These are phyloP conservation scores for Vicia villosa DNA, from an alignment of 306 rosid species.

Conservation along the genomic window DNA sequence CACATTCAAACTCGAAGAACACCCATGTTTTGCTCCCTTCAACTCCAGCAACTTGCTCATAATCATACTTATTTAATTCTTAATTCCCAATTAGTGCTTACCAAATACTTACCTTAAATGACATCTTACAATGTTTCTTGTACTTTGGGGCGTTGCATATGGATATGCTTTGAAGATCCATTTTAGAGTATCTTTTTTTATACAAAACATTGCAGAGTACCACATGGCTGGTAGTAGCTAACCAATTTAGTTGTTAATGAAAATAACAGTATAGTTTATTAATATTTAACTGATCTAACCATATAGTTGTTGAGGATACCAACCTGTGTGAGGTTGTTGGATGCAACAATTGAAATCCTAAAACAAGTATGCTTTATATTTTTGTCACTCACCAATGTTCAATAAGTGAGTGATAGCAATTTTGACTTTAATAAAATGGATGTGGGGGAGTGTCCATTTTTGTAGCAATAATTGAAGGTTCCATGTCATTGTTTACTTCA, in stretches of 20 bases:
- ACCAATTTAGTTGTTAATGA: too few species aligned
- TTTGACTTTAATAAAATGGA: constrained; percentile 24
- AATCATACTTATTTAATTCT: constrained; percentile 24
- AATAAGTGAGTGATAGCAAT: constrained; percentile 9
- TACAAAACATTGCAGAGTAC: constrained; percentile 11
- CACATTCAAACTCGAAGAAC: too few species aligned
- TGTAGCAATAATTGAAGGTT: constrained; percentile 57
- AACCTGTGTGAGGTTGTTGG: too few species aligned
- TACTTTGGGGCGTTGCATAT: constrained; percentile 10
- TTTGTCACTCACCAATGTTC: not conserved
- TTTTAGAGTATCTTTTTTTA: constrained; percentile 22
- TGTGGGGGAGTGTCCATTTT: constrained; percentile 31
- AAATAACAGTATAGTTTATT: constrained; percentile 4
- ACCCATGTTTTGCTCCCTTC: constrained; percentile 43
- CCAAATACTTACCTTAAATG: constrained; percentile 36
- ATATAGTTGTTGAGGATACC: too few species aligned
- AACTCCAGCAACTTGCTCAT: constrained; percentile 25
- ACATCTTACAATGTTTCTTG: constrained; percentile 17
- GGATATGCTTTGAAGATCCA: constrained; percentile 29
- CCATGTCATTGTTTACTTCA: constrained; percentile 37
- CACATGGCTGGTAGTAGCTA: not conserved
- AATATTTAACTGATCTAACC: constrained; percentile 16
- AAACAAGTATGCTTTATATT: not conserved
- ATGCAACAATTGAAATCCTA: too few species aligned
- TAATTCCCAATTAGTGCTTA: constrained; percentile 30